These are phyloP conservation scores for Porosira glacialis DNA, from an alignment of 352 stramenopile genomes.

Conservation along the genomic window DNA sequence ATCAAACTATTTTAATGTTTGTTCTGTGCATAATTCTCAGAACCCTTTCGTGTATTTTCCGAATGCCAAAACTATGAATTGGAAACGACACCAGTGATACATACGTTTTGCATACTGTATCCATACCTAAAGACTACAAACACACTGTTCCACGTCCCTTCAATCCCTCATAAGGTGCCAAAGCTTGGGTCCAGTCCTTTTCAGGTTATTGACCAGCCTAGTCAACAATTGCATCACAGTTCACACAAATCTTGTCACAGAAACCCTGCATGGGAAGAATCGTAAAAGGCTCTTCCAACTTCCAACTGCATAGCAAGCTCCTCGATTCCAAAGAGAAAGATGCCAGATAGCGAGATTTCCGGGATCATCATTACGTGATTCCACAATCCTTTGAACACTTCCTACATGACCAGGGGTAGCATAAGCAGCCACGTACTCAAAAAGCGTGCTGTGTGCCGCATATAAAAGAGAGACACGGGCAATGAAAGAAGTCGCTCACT, in stretches of 20 bases:
- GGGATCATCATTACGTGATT: conserved; percentile 62
- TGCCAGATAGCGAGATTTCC: conserved; percentile 37
- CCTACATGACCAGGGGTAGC: conserved; percentile 61
- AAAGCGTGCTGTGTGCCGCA: conserved; percentile 66
- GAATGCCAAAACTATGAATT: too few relatives aligned
- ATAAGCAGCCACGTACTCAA: conserved; percentile 60
- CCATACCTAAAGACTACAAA: too few relatives aligned
- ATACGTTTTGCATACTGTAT: too few relatives aligned
- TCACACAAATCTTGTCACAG: conserved; percentile 59
- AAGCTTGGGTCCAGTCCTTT: too few relatives aligned
- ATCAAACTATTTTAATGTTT: too few relatives aligned
- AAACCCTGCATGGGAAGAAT: conserved; percentile 74
- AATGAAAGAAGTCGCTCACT: conserved; percentile 19
- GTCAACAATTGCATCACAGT: conserved; percentile 7
- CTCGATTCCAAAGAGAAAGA: conserved; percentile 76
- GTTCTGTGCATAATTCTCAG: too few relatives aligned
- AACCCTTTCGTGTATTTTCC: too few relatives aligned
- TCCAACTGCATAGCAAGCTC: conserved; percentile 71
- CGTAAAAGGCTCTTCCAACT: conserved; percentile 77
- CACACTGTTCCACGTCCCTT: too few relatives aligned
- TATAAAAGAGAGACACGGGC: conserved; percentile 68
- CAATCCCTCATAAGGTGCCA: too few relatives aligned
- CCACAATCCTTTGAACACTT: conserved; percentile 49
- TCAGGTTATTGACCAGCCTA: too few relatives aligned
- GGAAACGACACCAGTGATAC: too few relatives aligned